A percentile compares a stretch with the other conserved stretches of the same genome.
phyloP scores from a whole-genome alignment of 2,329 filamentous ascomycete species.

The Chaetomium olivaceum region DNA sequence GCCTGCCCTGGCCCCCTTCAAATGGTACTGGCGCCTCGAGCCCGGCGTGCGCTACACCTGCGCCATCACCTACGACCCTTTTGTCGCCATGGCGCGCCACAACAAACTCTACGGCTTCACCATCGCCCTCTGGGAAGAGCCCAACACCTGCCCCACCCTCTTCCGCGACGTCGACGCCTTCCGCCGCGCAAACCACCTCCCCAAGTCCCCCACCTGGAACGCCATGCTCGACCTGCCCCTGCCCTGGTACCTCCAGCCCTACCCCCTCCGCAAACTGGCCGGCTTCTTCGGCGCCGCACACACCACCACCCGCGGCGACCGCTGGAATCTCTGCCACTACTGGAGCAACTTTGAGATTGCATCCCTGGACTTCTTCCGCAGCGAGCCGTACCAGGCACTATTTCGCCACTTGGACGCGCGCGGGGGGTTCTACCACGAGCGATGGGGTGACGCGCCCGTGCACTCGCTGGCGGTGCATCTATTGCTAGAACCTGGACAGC shows the following conservation, averaged over 20 bases:
- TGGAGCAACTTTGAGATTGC: conserved; percentile 53
- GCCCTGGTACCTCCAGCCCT: conserved; percentile 38
- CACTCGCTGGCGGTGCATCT: conserved; percentile 47
- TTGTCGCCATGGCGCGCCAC: conserved; percentile 46
- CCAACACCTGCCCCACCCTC: conserved; percentile 45
- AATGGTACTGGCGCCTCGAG: conserved; percentile 52
- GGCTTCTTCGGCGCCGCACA: conserved; percentile 37
- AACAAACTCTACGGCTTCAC: conserved; percentile 49
- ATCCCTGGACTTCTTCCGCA: conserved; percentile 48
- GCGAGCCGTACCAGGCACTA: conserved; percentile 44
- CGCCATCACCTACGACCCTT: conserved; percentile 51
- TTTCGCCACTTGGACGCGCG: conserved; percentile 45
- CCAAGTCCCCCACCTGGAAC: conserved; percentile 42
- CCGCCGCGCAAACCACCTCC: conserved; percentile 40
- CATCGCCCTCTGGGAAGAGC: conserved; percentile 48
- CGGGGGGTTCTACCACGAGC: conserved; percentile 47
- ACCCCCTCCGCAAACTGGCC: conserved; percentile 43
- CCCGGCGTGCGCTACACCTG: conserved; percentile 48
- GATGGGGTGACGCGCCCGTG: conserved; percentile 50
- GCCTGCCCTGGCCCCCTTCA: conserved; percentile 44
- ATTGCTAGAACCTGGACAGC: conserved; percentile 43
- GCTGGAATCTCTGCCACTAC: conserved; percentile 49
- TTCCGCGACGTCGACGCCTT: conserved; percentile 46
- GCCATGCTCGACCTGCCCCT: conserved; percentile 41
- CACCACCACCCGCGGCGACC: conserved; percentile 42